Conservation (phyloP, 176 grass and related monocot genomes). For the Eragrostis nindensis region DNA sequence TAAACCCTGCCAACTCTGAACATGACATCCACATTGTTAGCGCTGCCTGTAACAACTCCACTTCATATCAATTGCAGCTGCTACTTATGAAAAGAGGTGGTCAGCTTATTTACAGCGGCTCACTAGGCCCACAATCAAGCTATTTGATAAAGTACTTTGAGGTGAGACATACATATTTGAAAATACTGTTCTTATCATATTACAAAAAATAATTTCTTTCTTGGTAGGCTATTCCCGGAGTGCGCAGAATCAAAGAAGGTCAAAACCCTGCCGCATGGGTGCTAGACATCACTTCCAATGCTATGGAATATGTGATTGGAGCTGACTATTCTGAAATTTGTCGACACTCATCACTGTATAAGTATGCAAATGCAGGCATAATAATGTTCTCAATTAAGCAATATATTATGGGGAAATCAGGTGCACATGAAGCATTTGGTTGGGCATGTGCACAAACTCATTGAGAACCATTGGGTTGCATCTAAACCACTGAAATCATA, state of each 20-base stretch:
- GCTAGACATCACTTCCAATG: conserved; percentile 71
- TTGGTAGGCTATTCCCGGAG: conserved; percentile 75
- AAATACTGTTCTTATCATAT: neutral
- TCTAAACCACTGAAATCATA: too few relatives aligned
- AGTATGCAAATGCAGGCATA: conserved; percentile 39
- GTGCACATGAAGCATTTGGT: too few relatives aligned
- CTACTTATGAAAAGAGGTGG: conserved; percentile 95
- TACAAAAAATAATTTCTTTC: conserved; percentile 16
- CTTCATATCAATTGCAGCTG: conserved; percentile 47
- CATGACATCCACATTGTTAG: too few relatives aligned
- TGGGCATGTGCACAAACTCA: too few relatives aligned
- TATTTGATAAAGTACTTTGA: conserved; percentile 89
- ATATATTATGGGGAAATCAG: too few relatives aligned
- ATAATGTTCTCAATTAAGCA: too few relatives aligned
- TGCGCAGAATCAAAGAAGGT: conserved; percentile 65
- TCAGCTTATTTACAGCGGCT: conserved; percentile 76
- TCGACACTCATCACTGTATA: conserved; percentile 63
- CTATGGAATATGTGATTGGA: conserved; percentile 66
- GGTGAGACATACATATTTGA: conserved; percentile 53
- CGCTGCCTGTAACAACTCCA: neutral
- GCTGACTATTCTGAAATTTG: conserved; percentile 76
- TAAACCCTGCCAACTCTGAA: too few relatives aligned
- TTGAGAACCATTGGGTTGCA: too few relatives aligned
- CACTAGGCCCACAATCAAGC: conserved; percentile 66
- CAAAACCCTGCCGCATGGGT: conserved; percentile 91